phyloP scores from a whole-genome alignment of 202 grass and related monocot genomes.

The Musa balbisiana region DNA sequence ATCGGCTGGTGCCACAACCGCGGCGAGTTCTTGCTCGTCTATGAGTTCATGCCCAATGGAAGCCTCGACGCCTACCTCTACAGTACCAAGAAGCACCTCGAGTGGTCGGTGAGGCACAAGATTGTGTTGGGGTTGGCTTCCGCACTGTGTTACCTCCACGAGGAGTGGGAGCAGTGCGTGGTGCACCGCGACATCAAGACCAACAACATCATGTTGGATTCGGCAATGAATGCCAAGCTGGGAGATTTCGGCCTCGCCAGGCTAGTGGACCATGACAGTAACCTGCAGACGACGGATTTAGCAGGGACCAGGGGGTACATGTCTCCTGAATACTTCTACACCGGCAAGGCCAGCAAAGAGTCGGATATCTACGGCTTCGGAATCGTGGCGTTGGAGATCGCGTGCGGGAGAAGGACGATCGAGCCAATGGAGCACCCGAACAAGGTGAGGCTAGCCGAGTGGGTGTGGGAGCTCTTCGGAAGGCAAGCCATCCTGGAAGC shows the following conservation, averaged over 20 bases:
- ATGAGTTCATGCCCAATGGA: conserved; percentile 11
- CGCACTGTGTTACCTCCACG: conserved; percentile 6
- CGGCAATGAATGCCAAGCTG: not conserved
- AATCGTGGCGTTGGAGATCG: not conserved
- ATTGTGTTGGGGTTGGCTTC: conserved; percentile 12
- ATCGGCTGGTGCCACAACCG: not conserved
- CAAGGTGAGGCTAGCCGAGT: not conserved
- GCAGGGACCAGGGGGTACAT: conserved; percentile 10
- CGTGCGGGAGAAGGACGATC: not conserved
- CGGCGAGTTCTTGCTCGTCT: conserved; percentile 4
- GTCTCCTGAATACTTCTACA: conserved; percentile 7
- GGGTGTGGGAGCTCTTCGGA: conserved; percentile 3
- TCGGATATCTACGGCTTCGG: conserved; percentile 9
- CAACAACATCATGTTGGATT: conserved; percentile 14
- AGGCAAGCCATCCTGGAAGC: not conserved
- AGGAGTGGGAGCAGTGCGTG: conserved; percentile 13
- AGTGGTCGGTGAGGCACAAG: conserved; percentile 3
- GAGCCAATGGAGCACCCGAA: not conserved
- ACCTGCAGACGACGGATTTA: not conserved
- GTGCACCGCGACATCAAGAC: conserved; percentile 13
- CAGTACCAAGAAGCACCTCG: not conserved
- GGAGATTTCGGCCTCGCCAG: conserved; percentile 12
- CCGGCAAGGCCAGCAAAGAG: conserved; percentile 8
- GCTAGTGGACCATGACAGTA: conserved; percentile 1
- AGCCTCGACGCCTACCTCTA: conserved; percentile 5